Evolutionary conservation across 116 monocot species (phyloP), one percentile per base, ranked within the genome.

Genomic region (Posidonia oceanica): DNA sequence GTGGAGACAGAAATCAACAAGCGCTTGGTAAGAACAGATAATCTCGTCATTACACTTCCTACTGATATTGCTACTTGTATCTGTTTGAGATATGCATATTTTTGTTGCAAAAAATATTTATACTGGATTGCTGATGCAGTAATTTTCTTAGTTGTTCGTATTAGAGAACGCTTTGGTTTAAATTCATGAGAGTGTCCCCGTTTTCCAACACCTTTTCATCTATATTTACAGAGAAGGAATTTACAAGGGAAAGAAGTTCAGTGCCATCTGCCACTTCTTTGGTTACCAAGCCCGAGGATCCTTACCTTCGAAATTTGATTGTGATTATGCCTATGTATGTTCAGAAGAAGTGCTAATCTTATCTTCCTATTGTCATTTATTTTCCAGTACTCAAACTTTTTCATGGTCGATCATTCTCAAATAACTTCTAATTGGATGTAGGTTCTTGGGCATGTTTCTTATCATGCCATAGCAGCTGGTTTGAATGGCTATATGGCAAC

Each of bases 191-290:
- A 48, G 7, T 48, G 11, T 48, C 48, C 12, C 2, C 48, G 12
- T 48, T 48, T 12, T 48, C 48, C 48, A 48, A 48, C 48, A 48
- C 12, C 44, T 51, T 52, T 12, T 67, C 14, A 21, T 67, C 22
- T 12, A 54, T 58, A 36, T 57, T 70, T 82, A 1, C 80, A 97
- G 97, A 97, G 89, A 83, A 80, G 97, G 97, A 44, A 89, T 69
- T 53, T 97, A 92, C 64, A 97, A 89, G 75, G 97, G 97, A 74
- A 97, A 97, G 87, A 97, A 97, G 54, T 97, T 97, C 80, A 97
- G 89, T 77, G 91, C 92, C 20, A 97, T 97, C 59, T 96, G 91
- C 75, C 91, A 91, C 75, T 96, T 96, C 57, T 88, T 96, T 71
- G 88, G 91, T 5, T 97, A 97, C 74, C 92, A 97, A 79, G 92